A percentile compares a stretch with the other conserved stretches of the same genome.
phyloP scores from a whole-genome alignment of 2,329 filamentous ascomycete species.

The Nigrospora oryzae region DNA sequence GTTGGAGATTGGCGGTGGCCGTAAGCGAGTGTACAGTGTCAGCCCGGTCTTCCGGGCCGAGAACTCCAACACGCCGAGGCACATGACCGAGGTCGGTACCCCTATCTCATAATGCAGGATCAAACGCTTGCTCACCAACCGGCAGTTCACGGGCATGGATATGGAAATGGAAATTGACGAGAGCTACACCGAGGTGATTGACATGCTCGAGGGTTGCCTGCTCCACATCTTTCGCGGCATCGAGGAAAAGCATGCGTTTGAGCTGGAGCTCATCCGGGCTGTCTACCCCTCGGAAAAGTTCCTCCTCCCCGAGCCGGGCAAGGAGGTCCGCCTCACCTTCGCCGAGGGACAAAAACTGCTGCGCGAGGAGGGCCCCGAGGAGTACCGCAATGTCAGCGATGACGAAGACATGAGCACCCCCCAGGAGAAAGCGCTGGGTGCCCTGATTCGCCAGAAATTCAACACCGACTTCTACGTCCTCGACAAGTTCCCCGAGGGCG shows the following conservation, averaged over 20 bases:
- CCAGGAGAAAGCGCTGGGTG: conserved; percentile 83
- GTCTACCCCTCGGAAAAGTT: conserved; percentile 74
- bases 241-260: conserved; percentile 49
- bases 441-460: conserved; percentile 79
- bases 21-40: conserved; percentile 70
- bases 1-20: conserved; percentile 70
- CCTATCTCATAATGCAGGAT: neutral
- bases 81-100: conserved; percentile 62
- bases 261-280: conserved; percentile 64
- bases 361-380: conserved; percentile 61
- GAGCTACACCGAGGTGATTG: conserved; percentile 65
- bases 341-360: conserved; percentile 71
- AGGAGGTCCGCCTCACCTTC: conserved; percentile 70
- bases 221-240: conserved; percentile 74
- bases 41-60: conserved; percentile 82
- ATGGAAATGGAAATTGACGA: conserved; percentile 83
- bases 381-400: conserved; percentile 60
- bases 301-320: conserved; percentile 64
- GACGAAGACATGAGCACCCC: conserved; percentile 75
- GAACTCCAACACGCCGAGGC: conserved; percentile 73
- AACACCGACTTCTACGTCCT: conserved; percentile 94
- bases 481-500: conserved; percentile 87
- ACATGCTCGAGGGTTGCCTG: conserved; percentile 65
- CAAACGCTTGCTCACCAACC: conserved; percentile 3
- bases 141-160: conserved; percentile 75